These are phyloP conservation scores for Zarea fungicola DNA, from an alignment of 2,329 filamentous ascomycete genomes.

Conservation along the genomic window DNA sequence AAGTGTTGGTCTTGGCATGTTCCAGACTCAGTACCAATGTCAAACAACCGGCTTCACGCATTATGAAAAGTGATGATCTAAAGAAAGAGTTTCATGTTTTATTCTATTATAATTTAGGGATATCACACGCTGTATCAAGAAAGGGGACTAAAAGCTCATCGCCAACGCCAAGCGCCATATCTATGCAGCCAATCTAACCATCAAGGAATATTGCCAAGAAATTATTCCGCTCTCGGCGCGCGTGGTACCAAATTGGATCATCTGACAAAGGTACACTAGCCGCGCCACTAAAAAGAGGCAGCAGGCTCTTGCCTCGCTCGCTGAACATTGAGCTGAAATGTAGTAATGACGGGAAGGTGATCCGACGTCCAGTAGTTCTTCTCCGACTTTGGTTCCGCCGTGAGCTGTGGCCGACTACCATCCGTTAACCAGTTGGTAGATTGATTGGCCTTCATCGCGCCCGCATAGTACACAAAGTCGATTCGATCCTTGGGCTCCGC, in stretches of 20 bases:
- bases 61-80: too few species aligned
- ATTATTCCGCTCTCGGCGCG: not conserved
- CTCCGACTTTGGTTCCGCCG: slow-evolving; percentile 26
- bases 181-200: not conserved
- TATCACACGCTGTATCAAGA: too few species aligned
- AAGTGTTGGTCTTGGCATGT: not conserved
- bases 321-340: slow-evolving; percentile 20
- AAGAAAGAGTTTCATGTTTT: too few species aligned
- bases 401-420: too few species aligned
- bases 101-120: too few species aligned
- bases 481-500: slow-evolving; percentile 38
- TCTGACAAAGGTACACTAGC: not conserved
- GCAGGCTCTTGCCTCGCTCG: not conserved
- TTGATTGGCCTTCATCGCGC: slow-evolving; percentile 25
- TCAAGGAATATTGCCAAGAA: not conserved
- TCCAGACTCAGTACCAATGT: too few species aligned
- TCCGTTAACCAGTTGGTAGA: too few species aligned
- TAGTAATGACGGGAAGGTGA: slow-evolving; percentile 29
- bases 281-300: not conserved
- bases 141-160: too few species aligned
- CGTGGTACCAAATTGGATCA: not conserved
- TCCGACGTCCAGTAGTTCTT: slow-evolving; percentile 38
- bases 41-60: too few species aligned
- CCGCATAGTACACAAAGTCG: slow-evolving; percentile 38
- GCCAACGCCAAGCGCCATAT: not conserved